Base-by-base conservation (phyloP, 495 filamentous ascomycete species). In the Oidiodendron maius region DNA sequence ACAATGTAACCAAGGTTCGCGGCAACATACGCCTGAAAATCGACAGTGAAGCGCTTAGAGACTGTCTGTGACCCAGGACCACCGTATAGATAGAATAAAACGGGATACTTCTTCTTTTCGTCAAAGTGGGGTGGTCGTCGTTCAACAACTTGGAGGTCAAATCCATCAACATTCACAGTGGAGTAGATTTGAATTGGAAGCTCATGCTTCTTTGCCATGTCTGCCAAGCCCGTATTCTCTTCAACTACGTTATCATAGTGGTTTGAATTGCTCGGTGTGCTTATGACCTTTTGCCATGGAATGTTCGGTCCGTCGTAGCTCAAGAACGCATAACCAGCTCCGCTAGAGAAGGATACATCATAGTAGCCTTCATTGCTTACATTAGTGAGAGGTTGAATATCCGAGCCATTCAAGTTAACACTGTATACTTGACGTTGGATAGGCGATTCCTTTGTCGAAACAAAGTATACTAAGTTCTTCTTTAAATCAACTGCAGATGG, bases 41-140 rank as follows among this genome's bases (percentile, higher is more conserved):
- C 88, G 38, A 97, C 81, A 1, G 59, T 65, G 65, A 96, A 97
- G 42, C 66, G 78, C 65, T 91, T 91, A 52, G 83, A 69, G 1
- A 98, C 93, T 0, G 72, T 76, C 62, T 98, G 93, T 16, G 89
- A 95, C 17, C 86, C 87, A 0, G 93, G 93, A 4, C 93, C 93
- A 25, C 84, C 86, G 63, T 98, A 98, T 40, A 96, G 79, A 53
- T 86, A 82, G 71, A 98, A 98, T 1, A 98, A 77, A 8, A 98
- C 89, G 0, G 93, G 94, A 55, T 98, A 97, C 57, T 83, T 80
- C 63, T 86, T 90, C 48, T 78, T 82, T 22, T 78, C 71, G 63
- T 95, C 81, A 65, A 97, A 98, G 60, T 96, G 84, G 0, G 94
- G 84, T 24, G 93, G 94, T 0, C 88, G 84, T 16, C 90, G 81